phyloP scores from a whole-genome alignment of 805 yeast genomes.

The Candida manassasensis region DNA sequence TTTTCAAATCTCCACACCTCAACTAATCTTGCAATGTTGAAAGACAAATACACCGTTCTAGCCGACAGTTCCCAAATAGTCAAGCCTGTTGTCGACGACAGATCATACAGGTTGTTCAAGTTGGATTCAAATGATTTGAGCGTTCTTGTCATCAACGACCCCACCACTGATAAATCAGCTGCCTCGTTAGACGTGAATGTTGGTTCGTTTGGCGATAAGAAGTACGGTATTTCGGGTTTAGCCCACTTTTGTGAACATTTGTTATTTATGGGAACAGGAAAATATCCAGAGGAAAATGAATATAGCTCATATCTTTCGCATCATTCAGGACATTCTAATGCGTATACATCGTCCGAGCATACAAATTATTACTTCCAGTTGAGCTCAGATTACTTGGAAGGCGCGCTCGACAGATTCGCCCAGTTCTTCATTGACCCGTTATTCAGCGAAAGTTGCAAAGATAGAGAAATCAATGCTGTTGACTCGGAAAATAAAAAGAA shows the following conservation, averaged over 20 bases:
- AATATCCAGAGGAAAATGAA: slow-evolving; percentile 72
- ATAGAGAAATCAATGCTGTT: slow-evolving; percentile 89
- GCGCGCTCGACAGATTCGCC: slow-evolving; percentile 88
- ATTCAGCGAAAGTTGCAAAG: slow-evolving; percentile 69
- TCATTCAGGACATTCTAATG: slow-evolving; percentile 88
- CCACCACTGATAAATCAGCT: slow-evolving; percentile 68
- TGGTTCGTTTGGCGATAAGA: slow-evolving; percentile 70
- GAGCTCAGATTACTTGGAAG: slow-evolving; percentile 67
- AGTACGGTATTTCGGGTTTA: slow-evolving; percentile 56
- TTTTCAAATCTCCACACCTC: too few species aligned
- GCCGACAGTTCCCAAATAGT: slow-evolving; percentile 29
- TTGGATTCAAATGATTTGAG: slow-evolving; percentile 50
- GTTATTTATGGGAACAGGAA: slow-evolving; percentile 73
- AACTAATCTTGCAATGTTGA: not conserved
- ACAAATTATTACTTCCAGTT: slow-evolving; percentile 91
- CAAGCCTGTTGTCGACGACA: slow-evolving; percentile 62
- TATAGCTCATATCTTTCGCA: slow-evolving; percentile 69
- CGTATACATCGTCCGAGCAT: slow-evolving; percentile 83
- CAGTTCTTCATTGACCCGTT: slow-evolving; percentile 89
- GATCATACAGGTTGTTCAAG: slow-evolving; percentile 64
- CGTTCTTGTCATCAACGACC: slow-evolving; percentile 63
- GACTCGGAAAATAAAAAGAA: slow-evolving; percentile 95
- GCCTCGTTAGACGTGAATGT: slow-evolving; percentile 77
- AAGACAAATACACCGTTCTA: slow-evolving; percentile 13
- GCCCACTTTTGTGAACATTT: slow-evolving; percentile 71